A percentile compares a stretch with the other conserved stretches of the same genome.
Evolutionary conservation across 192 early-diverging fungal genomes (phyloP).

Genomic region (Backusella sp.): DNA sequence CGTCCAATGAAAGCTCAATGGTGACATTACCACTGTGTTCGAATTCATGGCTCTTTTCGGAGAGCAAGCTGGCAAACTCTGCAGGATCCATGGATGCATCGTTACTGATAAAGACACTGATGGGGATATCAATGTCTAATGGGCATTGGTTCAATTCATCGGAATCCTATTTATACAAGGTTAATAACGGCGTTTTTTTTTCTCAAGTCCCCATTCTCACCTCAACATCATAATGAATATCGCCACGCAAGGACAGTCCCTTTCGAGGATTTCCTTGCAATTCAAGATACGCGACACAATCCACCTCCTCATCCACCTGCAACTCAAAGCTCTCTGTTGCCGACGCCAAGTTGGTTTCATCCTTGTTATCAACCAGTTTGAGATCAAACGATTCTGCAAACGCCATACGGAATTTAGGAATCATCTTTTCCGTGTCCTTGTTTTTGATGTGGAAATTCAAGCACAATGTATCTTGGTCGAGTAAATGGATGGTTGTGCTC

Average conservation of each 20-base stretch:
- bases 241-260: conserved; percentile 32
- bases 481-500: conserved; percentile 18
- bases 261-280: conserved; percentile 24
- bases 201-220: too few species aligned
- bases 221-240: conserved; percentile 33
- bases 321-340: conserved; percentile 31
- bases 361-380: neutral
- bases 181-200: too few species aligned
- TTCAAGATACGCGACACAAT: conserved; percentile 23
- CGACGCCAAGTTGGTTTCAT: conserved; percentile 9
- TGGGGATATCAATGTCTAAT: conserved; percentile 47
- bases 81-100: conserved; percentile 44
- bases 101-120: conserved; percentile 45
- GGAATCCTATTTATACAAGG: neutral
- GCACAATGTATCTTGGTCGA: conserved; percentile 17
- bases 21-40: conserved; percentile 44
- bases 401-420: conserved; percentile 23
- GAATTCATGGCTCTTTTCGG: conserved; percentile 46
- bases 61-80: conserved; percentile 42
- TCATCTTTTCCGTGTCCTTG: conserved; percentile 4
- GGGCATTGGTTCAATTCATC: conserved; percentile 19
- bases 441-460: conserved; percentile 25
- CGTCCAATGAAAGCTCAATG: conserved; percentile 28
- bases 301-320: conserved; percentile 21
- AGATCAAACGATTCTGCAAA: conserved; percentile 32